Base-by-base conservation (phyloP, 768 basidiomycete genomes). In the Serendipita vermifera region DNA sequence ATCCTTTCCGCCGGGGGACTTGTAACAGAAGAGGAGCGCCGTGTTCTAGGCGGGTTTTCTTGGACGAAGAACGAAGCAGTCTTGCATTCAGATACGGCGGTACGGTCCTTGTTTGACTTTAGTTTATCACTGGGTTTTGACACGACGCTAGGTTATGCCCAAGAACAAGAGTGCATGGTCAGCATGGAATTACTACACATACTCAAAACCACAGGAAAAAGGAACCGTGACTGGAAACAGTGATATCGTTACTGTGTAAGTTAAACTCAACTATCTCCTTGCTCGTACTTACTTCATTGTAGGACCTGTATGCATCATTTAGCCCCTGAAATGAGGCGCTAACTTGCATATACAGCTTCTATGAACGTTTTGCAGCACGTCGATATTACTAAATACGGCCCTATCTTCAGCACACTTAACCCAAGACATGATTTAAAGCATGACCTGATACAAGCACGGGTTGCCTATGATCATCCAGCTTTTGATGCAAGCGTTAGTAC, bases 111-210 rank as follows among this genome's bases (percentile, higher is more conserved):
- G 3, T 15, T 13, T 40, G 15, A 35, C 9, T n/a, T 20, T 26
- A 29, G 31, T 3, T 17, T 32, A 6, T 17, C 3, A 15, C 11
- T 27, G 1, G 56, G 3, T 38, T 35, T 51, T 27, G 31, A 14
- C 38, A 7, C 26, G 27, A 17, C 53, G 17, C 2, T 55, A 85
- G 82, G 64, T 87, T 14, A 86, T 87, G 84, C 87, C 85, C 0
- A 71, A 69, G 57, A 70, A 71, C 43, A 69, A 75, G n/a, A 59
- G 69, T 9, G 82, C 82, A 0, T 87, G 84, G 81, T 81, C 83
- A 0, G 82, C 82, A 60, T 87, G 85, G 85, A 87, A 87, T 64
- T 87, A 84, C 63, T 66, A 85, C n/a, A 80, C 82, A 1, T 71
- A 66, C 36, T 78, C 76, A n/a, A 63, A 66, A 15, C 55, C 68